Evolutionary conservation across 192 early-diverging fungal genomes (phyloP).

Genomic region (Backusella psychrophila): DNA sequence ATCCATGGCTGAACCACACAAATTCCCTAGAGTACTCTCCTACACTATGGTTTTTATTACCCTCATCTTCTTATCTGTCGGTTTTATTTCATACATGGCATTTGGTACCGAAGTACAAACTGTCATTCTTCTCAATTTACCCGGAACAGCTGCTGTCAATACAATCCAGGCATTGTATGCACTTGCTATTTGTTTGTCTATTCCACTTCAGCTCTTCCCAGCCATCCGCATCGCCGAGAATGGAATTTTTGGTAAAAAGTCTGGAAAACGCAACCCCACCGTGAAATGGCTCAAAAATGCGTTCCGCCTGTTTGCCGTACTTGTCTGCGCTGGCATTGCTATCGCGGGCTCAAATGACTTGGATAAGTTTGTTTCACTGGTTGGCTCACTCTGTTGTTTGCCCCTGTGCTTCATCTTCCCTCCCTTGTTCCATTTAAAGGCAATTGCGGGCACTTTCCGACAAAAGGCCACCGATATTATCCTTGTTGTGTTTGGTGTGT

Average conservation of each 20-base stretch:
- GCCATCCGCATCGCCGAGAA: conserved; percentile 82
- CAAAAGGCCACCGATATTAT: conserved; percentile 55
- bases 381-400: conserved; percentile 74
- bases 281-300: conserved; percentile 80
- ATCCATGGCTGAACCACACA: conserved; percentile 79
- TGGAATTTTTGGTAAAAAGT: conserved; percentile 59
- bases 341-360: conserved; percentile 71
- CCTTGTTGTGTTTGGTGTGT: conserved; percentile 64
- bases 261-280: conserved; percentile 62
- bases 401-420: conserved; percentile 85
- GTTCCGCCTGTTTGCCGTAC: conserved; percentile 59
- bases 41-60: conserved; percentile 67
- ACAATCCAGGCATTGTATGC: conserved; percentile 79
- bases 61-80: conserved; percentile 68
- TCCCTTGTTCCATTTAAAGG: conserved; percentile 75
- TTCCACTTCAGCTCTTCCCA: conserved; percentile 84
- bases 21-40: conserved; percentile 74
- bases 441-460: conserved; percentile 48
- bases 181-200: conserved; percentile 84
- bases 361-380: conserved; percentile 87
- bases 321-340: conserved; percentile 62
- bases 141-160: conserved; percentile 55
- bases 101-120: conserved; percentile 84
- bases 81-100: conserved; percentile 73
- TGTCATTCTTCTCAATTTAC: conserved; percentile 81